phyloP scores from a whole-genome alignment of 2,329 filamentous ascomycete species.

The Trichoderma arundinaceum region DNA sequence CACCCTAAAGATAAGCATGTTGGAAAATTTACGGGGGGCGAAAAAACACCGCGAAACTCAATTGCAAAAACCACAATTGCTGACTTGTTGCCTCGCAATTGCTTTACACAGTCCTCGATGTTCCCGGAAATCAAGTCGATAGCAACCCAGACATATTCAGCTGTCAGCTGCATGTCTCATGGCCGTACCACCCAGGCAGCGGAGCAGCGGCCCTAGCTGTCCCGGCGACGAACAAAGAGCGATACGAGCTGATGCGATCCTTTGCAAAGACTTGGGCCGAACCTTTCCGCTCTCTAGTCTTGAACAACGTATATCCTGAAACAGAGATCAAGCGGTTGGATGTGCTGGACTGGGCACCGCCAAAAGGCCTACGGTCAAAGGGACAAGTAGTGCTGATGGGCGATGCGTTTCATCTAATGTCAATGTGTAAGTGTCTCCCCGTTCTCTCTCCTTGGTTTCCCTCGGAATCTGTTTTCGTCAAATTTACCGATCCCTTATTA shows the following conservation, averaged over 20 bases:
- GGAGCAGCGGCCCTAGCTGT: slow-evolving; percentile 43
- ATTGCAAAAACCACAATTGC: background rate
- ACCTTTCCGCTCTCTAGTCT: slow-evolving; percentile 52
- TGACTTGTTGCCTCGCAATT: background rate
- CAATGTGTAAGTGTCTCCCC: slow-evolving; percentile 57
- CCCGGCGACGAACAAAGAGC: slow-evolving; percentile 48
- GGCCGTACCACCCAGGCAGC: slow-evolving; percentile 51
- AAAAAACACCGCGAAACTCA: background rate
- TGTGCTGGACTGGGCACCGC: slow-evolving; percentile 56
- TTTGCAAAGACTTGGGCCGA: slow-evolving; percentile 56
- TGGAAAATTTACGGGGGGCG: too few species aligned
- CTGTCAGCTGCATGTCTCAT: slow-evolving; percentile 59
- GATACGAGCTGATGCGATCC: slow-evolving; percentile 50
- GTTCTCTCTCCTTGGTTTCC: background rate
- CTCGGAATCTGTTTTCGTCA: background rate
- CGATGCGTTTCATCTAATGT: slow-evolving; percentile 63
- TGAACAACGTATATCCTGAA: slow-evolving; percentile 47
- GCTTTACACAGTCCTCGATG: slow-evolving; percentile 52
- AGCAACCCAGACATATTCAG: slow-evolving; percentile 46
- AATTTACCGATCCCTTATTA: background rate
- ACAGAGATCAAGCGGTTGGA: slow-evolving; percentile 53
- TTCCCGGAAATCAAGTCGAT: slow-evolving; percentile 50
- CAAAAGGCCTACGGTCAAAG: slow-evolving; percentile 43
- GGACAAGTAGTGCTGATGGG: slow-evolving; percentile 56
- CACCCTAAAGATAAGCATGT: background rate